Base-by-base conservation (phyloP, 345 rosid species). In the Aegle marmelos region DNA sequence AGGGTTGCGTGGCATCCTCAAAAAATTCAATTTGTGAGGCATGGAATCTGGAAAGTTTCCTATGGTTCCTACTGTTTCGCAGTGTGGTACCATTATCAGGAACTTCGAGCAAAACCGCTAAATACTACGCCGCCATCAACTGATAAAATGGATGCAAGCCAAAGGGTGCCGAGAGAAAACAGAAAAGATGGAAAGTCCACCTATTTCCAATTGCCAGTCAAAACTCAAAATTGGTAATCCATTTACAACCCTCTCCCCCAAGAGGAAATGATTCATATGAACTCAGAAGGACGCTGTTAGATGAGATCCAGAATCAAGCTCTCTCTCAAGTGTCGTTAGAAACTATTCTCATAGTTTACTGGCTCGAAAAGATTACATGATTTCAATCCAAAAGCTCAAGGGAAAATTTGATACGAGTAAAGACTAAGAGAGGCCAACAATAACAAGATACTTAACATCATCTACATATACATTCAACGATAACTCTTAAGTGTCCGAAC, bases 1-100 rank as follows among this genome's bases (percentile, higher is more conserved):
- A n/a, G 34, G 27, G 27, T 16, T 16, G 58, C 78, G 79, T 60
- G 84, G 72, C 82, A 79, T 16, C 34, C 21, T 17, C 9, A 36
- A 31, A 30, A 36, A 31, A 57, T 21, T 58, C 28, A 30, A 72
- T 28, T 31, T 37, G 24, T 21, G n/a, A 57, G n/a, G 28, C 22
- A 14, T 39, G 62, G 63, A 72, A 39, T 11, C 24, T 4, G 31
- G 45, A 30, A 39, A 57, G 39, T 75, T 77, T 74, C 79, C 58
- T 63, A 63, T 63, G 37, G 37, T 5, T 63, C n/a, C n/a, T 17
- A 21, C 11, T 63, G 36, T 62, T 62, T 62, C 31, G 17, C 67
- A 2, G 67, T 0, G 31, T 0, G 16, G 67, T 3, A 5, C 2
- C 57, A 53, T 53, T 53, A 53, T 53, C 61, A 58, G 24, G 61